These are phyloP conservation scores for Pseudonectria foliicola DNA, from an alignment of 2,329 filamentous ascomycete species.

Conservation along the genomic window DNA sequence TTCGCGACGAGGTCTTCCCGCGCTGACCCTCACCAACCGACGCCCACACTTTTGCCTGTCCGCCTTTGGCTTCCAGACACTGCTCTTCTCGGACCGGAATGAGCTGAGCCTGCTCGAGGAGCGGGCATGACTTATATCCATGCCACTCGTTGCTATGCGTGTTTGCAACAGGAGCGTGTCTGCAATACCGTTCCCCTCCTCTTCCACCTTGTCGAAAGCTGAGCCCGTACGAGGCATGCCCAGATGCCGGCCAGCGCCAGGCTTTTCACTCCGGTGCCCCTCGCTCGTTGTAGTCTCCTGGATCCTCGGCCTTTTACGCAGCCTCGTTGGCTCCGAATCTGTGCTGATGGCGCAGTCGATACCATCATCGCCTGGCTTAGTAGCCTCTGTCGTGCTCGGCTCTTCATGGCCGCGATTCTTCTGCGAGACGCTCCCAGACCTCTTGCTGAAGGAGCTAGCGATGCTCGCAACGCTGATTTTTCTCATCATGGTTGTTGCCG, in stretches of 20 bases:
- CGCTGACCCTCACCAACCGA: conserved; percentile 31
- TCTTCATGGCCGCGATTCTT: conserved; percentile 7
- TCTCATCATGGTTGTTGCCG: conserved; percentile 80
- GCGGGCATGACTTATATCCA: conserved; percentile 1
- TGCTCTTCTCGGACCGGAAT: conserved; percentile 8
- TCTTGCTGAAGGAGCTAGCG: conserved; percentile 66
- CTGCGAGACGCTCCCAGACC: conserved; percentile 50
- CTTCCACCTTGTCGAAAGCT: not conserved
- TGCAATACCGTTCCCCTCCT: not conserved
- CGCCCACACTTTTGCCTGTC: conserved; percentile 20
- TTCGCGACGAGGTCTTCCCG: conserved; percentile 30
- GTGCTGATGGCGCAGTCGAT: conserved; percentile 5
- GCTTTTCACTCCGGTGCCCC: conserved; percentile 3
- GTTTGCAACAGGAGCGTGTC: too few species aligned
- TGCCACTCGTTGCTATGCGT: too few species aligned
- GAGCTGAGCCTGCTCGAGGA: conserved; percentile 3
- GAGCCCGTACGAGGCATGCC: conserved; percentile 3
- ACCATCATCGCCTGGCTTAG: conserved; percentile 9
- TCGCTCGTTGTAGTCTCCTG: not conserved
- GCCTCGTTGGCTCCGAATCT: conserved; percentile 6
- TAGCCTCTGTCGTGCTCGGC: not conserved
- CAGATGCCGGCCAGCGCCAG: conserved; percentile 3
- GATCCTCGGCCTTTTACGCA: conserved; percentile 7
- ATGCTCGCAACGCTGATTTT: conserved; percentile 81
- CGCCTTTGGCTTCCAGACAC: not conserved